Evolutionary conservation across 192 early-diverging fungal species (phyloP), one percentile per base, ranked within the genome.

Genomic region (Mortierella alpina): DNA sequence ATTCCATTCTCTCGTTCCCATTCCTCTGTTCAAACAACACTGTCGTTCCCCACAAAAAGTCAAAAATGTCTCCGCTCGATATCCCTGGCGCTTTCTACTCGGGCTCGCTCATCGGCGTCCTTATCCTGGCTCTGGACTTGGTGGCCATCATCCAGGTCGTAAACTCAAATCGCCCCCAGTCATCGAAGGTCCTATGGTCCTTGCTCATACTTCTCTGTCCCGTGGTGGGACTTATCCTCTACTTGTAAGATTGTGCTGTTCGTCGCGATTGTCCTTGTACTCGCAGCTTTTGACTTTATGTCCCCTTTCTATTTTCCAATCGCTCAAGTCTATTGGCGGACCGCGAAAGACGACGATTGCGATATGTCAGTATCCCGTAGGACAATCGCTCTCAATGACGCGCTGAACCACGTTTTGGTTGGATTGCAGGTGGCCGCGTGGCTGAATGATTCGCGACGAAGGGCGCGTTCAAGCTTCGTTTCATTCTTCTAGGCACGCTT

Each of bases 201-300:
- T 41, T 80, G 10, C 70, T 80, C 64, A 80, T 80, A 59, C 68
- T 80, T 48, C 70, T 80, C 52, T 80, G 50, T 22, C 77, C 77
- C 22, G 47, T 80, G 17, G 48, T 65, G 13, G 77, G 77, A 17
- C 41, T 80, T 13, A 68, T 80, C 49, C 66, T 80, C 60, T 80
- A 80, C 45, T 63, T 59, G 77, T 80, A 68, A 42, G 70, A 13
- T 13, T 22, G 23, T 2, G n/a, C 6, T 10, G 15, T 20, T 13
- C 6, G 55, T 57, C 55, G 9, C 10, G 17, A 57, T 18, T 22
- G 23, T 59, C 22, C 18, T 59, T 59, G 20, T 23, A 22, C 8
- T 59, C 57, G 13, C 57, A 23, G 22, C 23, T 63, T 47, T 48
- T 48, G 47, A 15, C 20, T 18, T 7, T 48, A 31, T 31, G 31